Conservation (phyloP, 768 basidiomycete species). For the Roridomyces roridus region DNA sequence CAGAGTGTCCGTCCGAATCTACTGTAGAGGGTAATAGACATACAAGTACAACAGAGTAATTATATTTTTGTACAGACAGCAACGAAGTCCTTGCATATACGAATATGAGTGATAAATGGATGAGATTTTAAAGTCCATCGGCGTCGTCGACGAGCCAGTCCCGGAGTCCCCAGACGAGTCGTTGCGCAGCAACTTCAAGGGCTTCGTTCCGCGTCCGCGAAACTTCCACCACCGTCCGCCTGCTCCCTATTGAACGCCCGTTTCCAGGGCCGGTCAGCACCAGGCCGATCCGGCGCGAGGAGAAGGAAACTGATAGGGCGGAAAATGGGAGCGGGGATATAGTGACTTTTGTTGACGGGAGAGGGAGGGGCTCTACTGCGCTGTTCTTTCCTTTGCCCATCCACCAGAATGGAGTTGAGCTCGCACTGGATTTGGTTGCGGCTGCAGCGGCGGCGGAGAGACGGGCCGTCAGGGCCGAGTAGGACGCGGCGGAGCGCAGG, state of each 20-base stretch:
- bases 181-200: constrained; percentile 61
- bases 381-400: constrained; percentile 16
- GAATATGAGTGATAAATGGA: background rate
- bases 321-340: constrained; percentile 44
- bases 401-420: constrained; percentile 20
- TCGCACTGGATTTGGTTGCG: background rate
- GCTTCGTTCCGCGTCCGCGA: constrained; percentile 55
- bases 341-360: constrained; percentile 21
- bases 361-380: background rate
- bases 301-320: constrained; percentile 46
- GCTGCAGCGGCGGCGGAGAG: background rate
- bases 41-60: too few relatives aligned
- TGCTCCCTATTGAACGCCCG: constrained; percentile 34
- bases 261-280: constrained; percentile 33
- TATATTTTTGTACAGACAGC: too few relatives aligned
- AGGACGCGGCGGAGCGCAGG: constrained; percentile 23
- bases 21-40: too few relatives aligned
- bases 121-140: constrained; percentile 6
- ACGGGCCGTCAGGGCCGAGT: constrained; percentile 16
- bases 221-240: constrained; percentile 62
- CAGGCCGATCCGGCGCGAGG: constrained; percentile 49
- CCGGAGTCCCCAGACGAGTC: constrained; percentile 56
- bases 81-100: background rate
- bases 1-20: too few relatives aligned
- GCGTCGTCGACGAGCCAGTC: constrained; percentile 41